Conservation (phyloP, 176 grass and related monocot genomes). For the Musa itinerans region DNA sequence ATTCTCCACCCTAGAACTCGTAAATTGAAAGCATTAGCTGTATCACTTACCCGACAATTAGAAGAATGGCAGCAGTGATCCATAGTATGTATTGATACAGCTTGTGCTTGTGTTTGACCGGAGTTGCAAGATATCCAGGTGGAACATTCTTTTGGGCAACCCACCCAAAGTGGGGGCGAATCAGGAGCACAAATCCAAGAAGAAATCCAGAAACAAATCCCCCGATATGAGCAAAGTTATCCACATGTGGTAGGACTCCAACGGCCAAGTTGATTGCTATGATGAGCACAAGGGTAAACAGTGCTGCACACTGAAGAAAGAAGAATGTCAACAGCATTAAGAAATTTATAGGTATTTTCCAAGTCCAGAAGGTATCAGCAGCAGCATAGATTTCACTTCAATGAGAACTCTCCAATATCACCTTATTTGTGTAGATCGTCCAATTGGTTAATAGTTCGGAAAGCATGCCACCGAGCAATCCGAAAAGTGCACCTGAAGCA, state of each 20-base stretch:
- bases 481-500: slow-evolving; percentile 82
- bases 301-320: slow-evolving; percentile 45
- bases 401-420: slow-evolving; percentile 10
- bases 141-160: slow-evolving; percentile 27
- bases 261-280: slow-evolving; percentile 66
- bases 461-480: slow-evolving; percentile 82
- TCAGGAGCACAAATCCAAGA: slow-evolving; percentile 73
- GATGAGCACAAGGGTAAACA: slow-evolving; percentile 45
- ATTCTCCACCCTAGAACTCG: too few species aligned
- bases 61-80: slow-evolving; percentile 33
- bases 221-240: slow-evolving; percentile 95
- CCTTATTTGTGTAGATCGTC: slow-evolving; percentile 91
- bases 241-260: slow-evolving; percentile 63
- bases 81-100: slow-evolving; percentile 71
- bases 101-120: slow-evolving; percentile 48
- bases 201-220: slow-evolving; percentile 81
- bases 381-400: background rate
- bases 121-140: slow-evolving; percentile 17
- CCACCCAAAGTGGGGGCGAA: slow-evolving; percentile 72
- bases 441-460: slow-evolving; percentile 91
- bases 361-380: background rate
- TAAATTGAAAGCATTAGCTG: background rate
- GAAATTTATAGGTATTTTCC: background rate
- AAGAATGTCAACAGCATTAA: background rate
- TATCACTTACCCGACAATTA: slow-evolving; percentile 43